Evolutionary conservation across 2,329 filamentous ascomycete genomes (phyloP).

Genomic region (Mycosphaerella sp.): DNA sequence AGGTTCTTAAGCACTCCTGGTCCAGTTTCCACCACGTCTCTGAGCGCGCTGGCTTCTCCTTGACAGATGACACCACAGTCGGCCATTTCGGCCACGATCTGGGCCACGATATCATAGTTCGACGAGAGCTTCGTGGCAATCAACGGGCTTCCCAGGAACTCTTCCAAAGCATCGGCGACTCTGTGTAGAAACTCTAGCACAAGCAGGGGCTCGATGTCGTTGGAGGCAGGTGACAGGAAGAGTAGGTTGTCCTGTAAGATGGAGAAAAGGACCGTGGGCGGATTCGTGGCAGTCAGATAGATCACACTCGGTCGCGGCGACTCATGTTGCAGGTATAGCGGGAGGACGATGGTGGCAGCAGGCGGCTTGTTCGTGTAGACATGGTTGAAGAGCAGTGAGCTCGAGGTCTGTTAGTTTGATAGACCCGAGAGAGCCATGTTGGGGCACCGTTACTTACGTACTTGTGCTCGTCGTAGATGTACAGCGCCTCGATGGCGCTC

Average conservation of each 20-base stretch:
- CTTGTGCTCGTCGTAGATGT: slow-evolving; percentile 96
- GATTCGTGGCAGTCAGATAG: slow-evolving; percentile 73
- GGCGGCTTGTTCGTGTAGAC: slow-evolving; percentile 78
- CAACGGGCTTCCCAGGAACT: slow-evolving; percentile 84
- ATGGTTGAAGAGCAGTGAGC: slow-evolving; percentile 79
- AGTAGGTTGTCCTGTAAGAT: slow-evolving; percentile 81
- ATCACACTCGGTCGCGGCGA: slow-evolving; percentile 76
- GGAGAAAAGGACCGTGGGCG: slow-evolving; percentile 82
- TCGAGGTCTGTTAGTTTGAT: slow-evolving; percentile 35
- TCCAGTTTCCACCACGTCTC: slow-evolving; percentile 78
- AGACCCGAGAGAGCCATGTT: slow-evolving; percentile 9
- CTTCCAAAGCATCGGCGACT: slow-evolving; percentile 84
- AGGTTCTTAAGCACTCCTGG: slow-evolving; percentile 86
- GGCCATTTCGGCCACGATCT: slow-evolving; percentile 92
- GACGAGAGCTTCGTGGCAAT: slow-evolving; percentile 79
- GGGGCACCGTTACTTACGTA: slow-evolving; percentile 42
- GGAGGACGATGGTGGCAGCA: slow-evolving; percentile 66
- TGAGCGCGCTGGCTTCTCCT: slow-evolving; percentile 86
- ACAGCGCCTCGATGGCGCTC: slow-evolving; percentile 84
- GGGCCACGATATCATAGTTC: slow-evolving; percentile 89
- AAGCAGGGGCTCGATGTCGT: slow-evolving; percentile 81
- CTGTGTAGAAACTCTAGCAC: slow-evolving; percentile 93
- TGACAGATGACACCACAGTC: slow-evolving; percentile 84
- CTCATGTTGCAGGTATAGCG: slow-evolving; percentile 79
- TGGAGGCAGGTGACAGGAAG: slow-evolving; percentile 75